Evolutionary conservation across 108 stramenopile genomes (phyloP), one percentile per base, ranked within the genome.

Genomic region (Bacterosira constricta): DNA sequence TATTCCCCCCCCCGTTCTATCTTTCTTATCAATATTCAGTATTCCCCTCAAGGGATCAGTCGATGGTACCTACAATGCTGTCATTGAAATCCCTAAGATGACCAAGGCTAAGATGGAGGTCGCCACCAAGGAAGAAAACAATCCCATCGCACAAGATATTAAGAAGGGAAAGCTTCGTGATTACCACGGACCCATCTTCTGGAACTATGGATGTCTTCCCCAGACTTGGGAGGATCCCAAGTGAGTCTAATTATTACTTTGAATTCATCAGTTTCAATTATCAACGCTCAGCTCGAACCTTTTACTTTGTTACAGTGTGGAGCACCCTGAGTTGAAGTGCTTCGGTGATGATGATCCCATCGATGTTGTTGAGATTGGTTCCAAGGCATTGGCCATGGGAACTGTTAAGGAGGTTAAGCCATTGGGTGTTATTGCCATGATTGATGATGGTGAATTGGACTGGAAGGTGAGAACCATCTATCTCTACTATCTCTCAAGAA

Each of bases 391-490:
- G 37, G 74, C 63, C 21, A 86, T 89, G 89, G 98, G 99, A 66
- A 56, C 92, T 50, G 96, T 99, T 60, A 87, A 87, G 52, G 83
- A 87, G 62, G 97, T 99, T 75, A 98, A 98, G 89, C 84, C 95
- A 6, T 84, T 99, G 27, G 99, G 99, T 49, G 95, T 97, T 50
- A 78, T 99, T 53, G 99, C 98, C 81, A 99, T 99, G 99, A 99
- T 99, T 81, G 99, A 99, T 68, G 98, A 99, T 75, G 99, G 99
- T 37, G 99, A 99, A 85, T 87, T 99, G 75, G 99, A 99, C 86
- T 99, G 99, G 99, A 99, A 99, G 94, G 91, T 98, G 54, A 36
- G 59, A 0, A 52, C 46, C 46, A 23, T 17, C 49, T 23, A 9
- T 23, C 20, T 1, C 20, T 21, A 15, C 6, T 47, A 15, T 23